A percentile compares a stretch with the other conserved stretches of the same genome.
Conservation (phyloP, 164 flowering plant genomes). For the Piper betle region DNA sequence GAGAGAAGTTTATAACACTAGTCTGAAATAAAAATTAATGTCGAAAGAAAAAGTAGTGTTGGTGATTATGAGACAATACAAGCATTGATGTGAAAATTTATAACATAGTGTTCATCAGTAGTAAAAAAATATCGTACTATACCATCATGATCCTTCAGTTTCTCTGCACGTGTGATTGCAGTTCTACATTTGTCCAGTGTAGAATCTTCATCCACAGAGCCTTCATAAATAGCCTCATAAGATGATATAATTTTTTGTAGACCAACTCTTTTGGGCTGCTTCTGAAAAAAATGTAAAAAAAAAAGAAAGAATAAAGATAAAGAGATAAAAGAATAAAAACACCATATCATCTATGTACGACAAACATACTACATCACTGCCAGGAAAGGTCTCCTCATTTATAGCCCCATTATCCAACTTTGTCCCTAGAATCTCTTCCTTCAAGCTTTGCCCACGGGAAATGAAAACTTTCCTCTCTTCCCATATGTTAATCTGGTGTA, state of each 20-base stretch:
- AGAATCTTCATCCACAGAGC: constrained; percentile 61
- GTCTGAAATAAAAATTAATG: too few relatives aligned
- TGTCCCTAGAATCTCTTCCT: constrained; percentile 62
- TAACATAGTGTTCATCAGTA: too few relatives aligned
- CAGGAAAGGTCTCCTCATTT: constrained; percentile 36
- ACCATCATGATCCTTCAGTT: constrained; percentile 44
- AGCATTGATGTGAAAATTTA: too few relatives aligned
- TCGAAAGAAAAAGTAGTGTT: too few relatives aligned
- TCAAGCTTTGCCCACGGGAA: constrained; percentile 72
- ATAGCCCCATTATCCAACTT: constrained; percentile 30
- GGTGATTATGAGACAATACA: too few relatives aligned
- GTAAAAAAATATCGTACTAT: too few relatives aligned
- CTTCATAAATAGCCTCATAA: constrained; percentile 58
- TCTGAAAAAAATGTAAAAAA: constrained; percentile 22
- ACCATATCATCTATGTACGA: background rate
- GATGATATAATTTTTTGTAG: constrained; percentile 66
- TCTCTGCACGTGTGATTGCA: constrained; percentile 50
- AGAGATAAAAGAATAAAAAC: background rate
- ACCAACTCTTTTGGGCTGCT: constrained; percentile 36
- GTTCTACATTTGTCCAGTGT: constrained; percentile 46
- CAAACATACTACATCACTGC: constrained; percentile 12
- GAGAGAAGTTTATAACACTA: too few relatives aligned
- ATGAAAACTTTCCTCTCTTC: constrained; percentile 94
- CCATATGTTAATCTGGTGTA: constrained; percentile 65
- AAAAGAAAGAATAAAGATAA: background rate